phyloP scores from a whole-genome alignment of 1,284 basidiomycete species.

The Laetiporus sulphureus region DNA sequence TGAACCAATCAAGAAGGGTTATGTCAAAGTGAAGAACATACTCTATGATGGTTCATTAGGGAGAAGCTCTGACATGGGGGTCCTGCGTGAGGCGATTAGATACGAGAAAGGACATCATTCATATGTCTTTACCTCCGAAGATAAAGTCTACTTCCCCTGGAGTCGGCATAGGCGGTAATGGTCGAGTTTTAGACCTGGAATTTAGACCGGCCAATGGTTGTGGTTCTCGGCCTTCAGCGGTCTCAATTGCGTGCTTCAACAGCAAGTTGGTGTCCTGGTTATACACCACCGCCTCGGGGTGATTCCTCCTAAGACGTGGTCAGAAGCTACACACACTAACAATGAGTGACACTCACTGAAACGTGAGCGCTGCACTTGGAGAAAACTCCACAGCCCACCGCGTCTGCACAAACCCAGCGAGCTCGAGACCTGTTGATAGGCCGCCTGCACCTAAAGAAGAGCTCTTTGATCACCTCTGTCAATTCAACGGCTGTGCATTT shows the following conservation, averaged over 20 bases:
- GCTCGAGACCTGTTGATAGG: slow-evolving; percentile 55
- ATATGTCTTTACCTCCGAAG: slow-evolving; percentile 48
- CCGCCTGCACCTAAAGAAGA: slow-evolving; percentile 61
- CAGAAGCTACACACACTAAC: too few relatives aligned
- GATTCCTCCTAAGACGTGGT: slow-evolving; percentile 54
- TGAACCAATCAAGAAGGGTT: too few relatives aligned
- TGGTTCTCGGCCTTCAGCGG: slow-evolving; percentile 33
- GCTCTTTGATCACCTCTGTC: too few relatives aligned
- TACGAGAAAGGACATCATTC: not conserved
- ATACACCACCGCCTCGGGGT: slow-evolving; percentile 49
- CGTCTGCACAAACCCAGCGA: slow-evolving; percentile 52
- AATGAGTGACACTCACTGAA: slow-evolving; percentile 44
- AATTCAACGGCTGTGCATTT: too few relatives aligned
- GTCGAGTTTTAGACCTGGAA: slow-evolving; percentile 19
- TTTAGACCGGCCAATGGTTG: slow-evolving; percentile 32
- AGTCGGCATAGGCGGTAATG: slow-evolving; percentile 43
- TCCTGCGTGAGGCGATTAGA: slow-evolving; percentile 30
- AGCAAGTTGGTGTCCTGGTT: slow-evolving; percentile 56
- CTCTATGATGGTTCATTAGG: slow-evolving; percentile 53
- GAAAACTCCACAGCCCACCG: slow-evolving; percentile 62
- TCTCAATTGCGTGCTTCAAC: slow-evolving; percentile 49
- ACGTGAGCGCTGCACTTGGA: slow-evolving; percentile 55
- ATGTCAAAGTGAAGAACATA: slow-evolving; percentile 15
- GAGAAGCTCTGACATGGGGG: slow-evolving; percentile 70
- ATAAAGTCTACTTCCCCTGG: slow-evolving; percentile 62